phyloP scores from a whole-genome alignment of 2,329 filamentous ascomycete species.

The Kalmusia sp. region DNA sequence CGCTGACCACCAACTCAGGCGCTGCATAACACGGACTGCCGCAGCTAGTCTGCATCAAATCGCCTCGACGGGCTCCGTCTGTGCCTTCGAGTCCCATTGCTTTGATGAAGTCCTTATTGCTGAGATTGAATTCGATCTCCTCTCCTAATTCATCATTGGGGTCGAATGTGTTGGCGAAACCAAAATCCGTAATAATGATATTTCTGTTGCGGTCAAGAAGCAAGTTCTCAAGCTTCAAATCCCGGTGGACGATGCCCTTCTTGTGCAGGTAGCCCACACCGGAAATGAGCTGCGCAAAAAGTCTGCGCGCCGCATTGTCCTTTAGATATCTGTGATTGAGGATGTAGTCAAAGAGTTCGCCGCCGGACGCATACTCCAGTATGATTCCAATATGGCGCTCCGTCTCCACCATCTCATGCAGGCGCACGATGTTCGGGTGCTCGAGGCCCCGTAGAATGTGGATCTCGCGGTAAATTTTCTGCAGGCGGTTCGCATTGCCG shows the following conservation, averaged over 20 bases:
- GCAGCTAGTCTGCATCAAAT: constrained; percentile 99
- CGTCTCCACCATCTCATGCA: constrained; percentile 99
- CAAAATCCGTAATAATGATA: constrained; percentile 99
- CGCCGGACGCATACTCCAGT: constrained; percentile 95
- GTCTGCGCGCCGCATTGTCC: constrained; percentile 84
- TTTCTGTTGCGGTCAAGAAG: constrained; percentile 95
- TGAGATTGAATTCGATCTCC: constrained; percentile 86
- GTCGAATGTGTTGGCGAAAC: constrained; percentile 98
- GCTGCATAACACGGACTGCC: constrained; percentile 98
- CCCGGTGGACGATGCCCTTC: constrained; percentile 97
- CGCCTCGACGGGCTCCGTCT: constrained; percentile 81
- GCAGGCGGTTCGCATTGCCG: constrained; percentile 84
- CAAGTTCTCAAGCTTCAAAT: constrained; percentile 95
- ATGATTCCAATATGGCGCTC: constrained; percentile 98
- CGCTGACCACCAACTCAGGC: constrained; percentile 94
- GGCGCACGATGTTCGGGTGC: constrained; percentile 94
- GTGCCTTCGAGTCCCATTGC: constrained; percentile 82
- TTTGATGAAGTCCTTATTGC: constrained; percentile 88
- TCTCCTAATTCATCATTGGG: constrained; percentile 85
- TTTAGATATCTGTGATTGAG: constrained; percentile 96
- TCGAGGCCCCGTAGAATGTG: constrained; percentile 85
- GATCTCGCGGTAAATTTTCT: constrained; percentile 98
- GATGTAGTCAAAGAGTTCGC: constrained; percentile 98
- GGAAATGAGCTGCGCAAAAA: constrained; percentile 95
- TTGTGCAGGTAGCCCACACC: constrained; percentile 98